Evolutionary conservation across 495 filamentous ascomycete species (phyloP).

Genomic region (Talaromyces nanjingensis): DNA sequence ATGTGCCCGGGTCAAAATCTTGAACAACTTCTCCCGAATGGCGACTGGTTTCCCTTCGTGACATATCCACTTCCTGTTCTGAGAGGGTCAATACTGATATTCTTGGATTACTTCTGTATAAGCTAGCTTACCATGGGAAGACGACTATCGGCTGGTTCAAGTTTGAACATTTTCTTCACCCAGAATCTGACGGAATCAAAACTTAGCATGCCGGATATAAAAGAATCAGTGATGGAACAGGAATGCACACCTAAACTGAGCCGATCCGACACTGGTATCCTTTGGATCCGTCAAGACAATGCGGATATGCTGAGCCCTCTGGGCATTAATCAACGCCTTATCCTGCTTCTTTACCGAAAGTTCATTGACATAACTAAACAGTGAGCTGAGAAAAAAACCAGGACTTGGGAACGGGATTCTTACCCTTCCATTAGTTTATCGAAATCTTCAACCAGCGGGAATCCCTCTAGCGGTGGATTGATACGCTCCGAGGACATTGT

Average conservation of each 20-base stretch:
- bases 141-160: conserved; percentile 32
- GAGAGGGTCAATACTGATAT: background rate
- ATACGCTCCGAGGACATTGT: conserved; percentile 39
- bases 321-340: conserved; percentile 50
- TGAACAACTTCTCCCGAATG: conserved; percentile 51
- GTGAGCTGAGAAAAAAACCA: background rate
- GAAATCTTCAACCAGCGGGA: conserved; percentile 47
- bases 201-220: background rate
- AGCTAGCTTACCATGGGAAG: conserved; percentile 25
- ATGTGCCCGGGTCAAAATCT: conserved; percentile 50
- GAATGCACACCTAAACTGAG: conserved; percentile 44
- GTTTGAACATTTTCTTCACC: conserved; percentile 57
- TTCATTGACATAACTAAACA: conserved; percentile 39
- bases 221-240: background rate
- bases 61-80: conserved; percentile 42
- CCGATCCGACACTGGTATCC: conserved; percentile 51
- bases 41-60: conserved; percentile 56
- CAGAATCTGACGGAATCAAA: conserved; percentile 37
- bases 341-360: conserved; percentile 53
- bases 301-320: conserved; percentile 46
- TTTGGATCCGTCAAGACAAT: conserved; percentile 49
- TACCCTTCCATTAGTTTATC: conserved; percentile 49
- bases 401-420: conserved; percentile 9
- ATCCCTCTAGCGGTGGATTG: conserved; percentile 39
- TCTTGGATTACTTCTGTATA: background rate